These are phyloP conservation scores for Tylopilus cervinicoccineus DNA, from an alignment of 768 basidiomycete species.

Conservation along the genomic window DNA sequence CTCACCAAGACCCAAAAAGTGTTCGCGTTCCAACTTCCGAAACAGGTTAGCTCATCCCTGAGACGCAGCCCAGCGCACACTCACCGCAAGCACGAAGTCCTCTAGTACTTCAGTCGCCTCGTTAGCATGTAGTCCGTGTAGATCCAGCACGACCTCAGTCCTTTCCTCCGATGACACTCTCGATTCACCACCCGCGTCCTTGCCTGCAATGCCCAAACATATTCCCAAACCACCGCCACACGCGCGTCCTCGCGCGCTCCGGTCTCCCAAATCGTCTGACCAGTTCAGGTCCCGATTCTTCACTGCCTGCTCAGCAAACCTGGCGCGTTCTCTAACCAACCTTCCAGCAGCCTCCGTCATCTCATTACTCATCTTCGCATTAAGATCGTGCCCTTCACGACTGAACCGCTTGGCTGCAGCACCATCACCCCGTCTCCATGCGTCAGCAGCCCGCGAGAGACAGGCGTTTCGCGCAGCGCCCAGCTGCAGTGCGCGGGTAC, in stretches of 20 bases:
- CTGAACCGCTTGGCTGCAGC: conserved; percentile 94
- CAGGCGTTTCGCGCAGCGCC: conserved; percentile 94
- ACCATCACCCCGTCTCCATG: conserved; percentile 93
- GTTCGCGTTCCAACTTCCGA: conserved; percentile 76
- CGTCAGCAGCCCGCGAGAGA: conserved; percentile 91
- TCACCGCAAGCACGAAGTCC: conserved; percentile 80
- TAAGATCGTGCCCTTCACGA: conserved; percentile 90
- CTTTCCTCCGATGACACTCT: conserved; percentile 80
- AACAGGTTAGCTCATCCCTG: conserved; percentile 11
- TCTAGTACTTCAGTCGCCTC: conserved; percentile 92
- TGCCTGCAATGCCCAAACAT: conserved; percentile 77
- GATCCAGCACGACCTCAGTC: conserved; percentile 80
- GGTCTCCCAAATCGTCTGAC: conserved; percentile 83
- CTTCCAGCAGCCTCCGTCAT: conserved; percentile 81
- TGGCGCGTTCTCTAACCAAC: conserved; percentile 79
- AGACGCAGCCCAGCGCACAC: conserved; percentile 29
- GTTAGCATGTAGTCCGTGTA: conserved; percentile 91
- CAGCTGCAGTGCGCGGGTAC: conserved; percentile 83
- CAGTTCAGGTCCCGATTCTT: conserved; percentile 63
- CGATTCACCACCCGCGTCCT: conserved; percentile 47
- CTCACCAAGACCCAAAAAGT: conserved; percentile 79
- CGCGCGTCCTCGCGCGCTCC: conserved; percentile 65
- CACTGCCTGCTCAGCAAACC: conserved; percentile 73
- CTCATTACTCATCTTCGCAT: conserved; percentile 85
- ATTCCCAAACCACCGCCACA: conserved; percentile 85